Evolutionary conservation across 495 filamentous ascomycete genomes (phyloP).

Genomic region (Tuber umbilicatum): DNA sequence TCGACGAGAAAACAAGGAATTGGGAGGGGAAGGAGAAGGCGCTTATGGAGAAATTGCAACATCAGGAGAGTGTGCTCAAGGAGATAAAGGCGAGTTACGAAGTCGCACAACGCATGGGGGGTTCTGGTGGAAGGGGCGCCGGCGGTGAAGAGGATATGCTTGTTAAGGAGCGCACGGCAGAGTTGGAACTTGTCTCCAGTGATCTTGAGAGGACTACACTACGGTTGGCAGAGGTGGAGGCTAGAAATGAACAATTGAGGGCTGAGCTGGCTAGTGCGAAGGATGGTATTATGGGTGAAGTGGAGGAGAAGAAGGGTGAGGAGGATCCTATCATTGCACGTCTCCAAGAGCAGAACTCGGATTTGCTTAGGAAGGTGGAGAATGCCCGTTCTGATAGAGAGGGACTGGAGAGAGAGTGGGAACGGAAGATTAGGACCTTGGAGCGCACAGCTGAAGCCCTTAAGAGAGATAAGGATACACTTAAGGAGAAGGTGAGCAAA

Average conservation of each 20-base stretch:
- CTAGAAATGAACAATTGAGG: slow-evolving; percentile 86
- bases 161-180: slow-evolving; percentile 69
- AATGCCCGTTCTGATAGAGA: slow-evolving; percentile 74
- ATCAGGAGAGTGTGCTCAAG: slow-evolving; percentile 83
- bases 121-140: slow-evolving; percentile 37
- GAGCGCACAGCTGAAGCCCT: slow-evolving; percentile 66
- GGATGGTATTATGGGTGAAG: slow-evolving; percentile 44
- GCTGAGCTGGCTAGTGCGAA: slow-evolving; percentile 75
- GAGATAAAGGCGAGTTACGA: slow-evolving; percentile 97
- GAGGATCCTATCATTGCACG: slow-evolving; percentile 84
- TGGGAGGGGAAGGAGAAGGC: slow-evolving; percentile 92
- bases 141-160: slow-evolving; percentile 38
- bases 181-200: slow-evolving; percentile 84
- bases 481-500: slow-evolving; percentile 74
- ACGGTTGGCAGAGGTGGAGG: slow-evolving; percentile 82
- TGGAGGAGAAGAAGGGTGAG: slow-evolving; percentile 46
- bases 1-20: slow-evolving; percentile 90
- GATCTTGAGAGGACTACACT: slow-evolving; percentile 86
- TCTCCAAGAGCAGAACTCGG: slow-evolving; percentile 84
- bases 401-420: slow-evolving; percentile 62
- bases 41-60: slow-evolving; percentile 87
- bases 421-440: slow-evolving; percentile 61
- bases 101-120: slow-evolving; percentile 79
- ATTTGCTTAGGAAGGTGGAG: slow-evolving; percentile 79
- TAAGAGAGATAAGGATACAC: slow-evolving; percentile 60